Evolutionary conservation across 2,329 filamentous ascomycete genomes (phyloP).

Genomic region (Dryadomyces sulphureus): DNA sequence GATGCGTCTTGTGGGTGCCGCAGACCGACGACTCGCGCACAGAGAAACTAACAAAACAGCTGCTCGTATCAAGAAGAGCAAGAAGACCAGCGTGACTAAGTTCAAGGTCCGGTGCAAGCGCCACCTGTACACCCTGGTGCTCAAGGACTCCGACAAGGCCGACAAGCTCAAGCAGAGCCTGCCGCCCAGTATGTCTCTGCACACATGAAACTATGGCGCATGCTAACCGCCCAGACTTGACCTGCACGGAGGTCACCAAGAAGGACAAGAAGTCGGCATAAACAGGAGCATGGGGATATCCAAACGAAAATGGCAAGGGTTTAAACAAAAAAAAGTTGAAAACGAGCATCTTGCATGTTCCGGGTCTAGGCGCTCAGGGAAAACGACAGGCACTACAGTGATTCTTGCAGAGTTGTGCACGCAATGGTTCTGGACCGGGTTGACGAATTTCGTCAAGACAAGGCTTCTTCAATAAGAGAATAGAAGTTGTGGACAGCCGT

Average conservation of each 20-base stretch:
- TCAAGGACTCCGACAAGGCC: conserved; percentile 98
- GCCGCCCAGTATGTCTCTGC: conserved; percentile 69
- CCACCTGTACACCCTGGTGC: conserved; percentile 93
- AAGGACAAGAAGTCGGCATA: conserved; percentile 41
- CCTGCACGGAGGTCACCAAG: conserved; percentile 40
- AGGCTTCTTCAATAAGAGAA: neutral
- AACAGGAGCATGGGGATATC: conserved; percentile 14
- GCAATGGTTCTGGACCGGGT: too few relatives aligned
- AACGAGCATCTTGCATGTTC: conserved; percentile 1
- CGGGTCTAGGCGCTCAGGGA: neutral
- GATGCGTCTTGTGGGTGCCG: conserved; percentile 88
- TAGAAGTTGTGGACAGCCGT: neutral
- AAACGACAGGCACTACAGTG: neutral
- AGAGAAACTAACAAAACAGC: conserved; percentile 35
- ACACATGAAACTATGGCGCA: too few relatives aligned
- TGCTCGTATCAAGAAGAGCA: conserved; percentile 93
- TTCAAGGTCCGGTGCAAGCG: conserved; percentile 99
- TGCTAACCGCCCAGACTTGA: conserved; percentile 24
- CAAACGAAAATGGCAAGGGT: conserved; percentile 6
- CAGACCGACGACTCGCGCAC: neutral
- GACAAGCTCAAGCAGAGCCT: conserved; percentile 99
- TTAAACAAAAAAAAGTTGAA: conserved; percentile 10
- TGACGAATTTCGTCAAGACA: too few relatives aligned
- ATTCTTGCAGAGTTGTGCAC: too few relatives aligned
- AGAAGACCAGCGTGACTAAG: conserved; percentile 85